Base-by-base conservation (phyloP, 805 yeast genomes). In the Ogataea wickerhamii region DNA sequence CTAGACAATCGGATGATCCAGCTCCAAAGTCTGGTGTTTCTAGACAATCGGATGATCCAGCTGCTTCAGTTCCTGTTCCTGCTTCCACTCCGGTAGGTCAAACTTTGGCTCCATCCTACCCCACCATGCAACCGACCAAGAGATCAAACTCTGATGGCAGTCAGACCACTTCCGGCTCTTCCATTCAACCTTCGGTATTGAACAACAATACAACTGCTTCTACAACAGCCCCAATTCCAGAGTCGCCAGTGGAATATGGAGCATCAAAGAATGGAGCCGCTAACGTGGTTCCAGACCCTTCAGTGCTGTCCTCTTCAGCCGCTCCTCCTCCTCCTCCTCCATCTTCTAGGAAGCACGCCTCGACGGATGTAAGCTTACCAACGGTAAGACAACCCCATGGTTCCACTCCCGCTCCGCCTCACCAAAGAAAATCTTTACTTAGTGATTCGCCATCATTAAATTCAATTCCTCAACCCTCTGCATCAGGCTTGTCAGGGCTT, bases 301-400 rank as follows among this genome's bases (percentile, higher is more conserved):
- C 28, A n/a, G 30, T 41, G 7, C 29, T 13, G 30, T 30, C 43
- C n/a, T 22, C 45, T 10, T 17, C 44, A 3, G 40, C 47, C 16
- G 57, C 60, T 26, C 66, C 65, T 18, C 67, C 64, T 26, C 67
- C 65, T 17, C 67, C 64, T 18, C 66, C 61, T 18, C 66, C 64
- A 38, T 41, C 52, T 6, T 50, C 64, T 1, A 60, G 66, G 49
- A 61, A 57, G 37, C 63, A 59, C 36, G 41, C 45, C 16, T 24
- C 49, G 5, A 30, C 53, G 11, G 53, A 53, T 27, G 22, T 45
- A 27, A 21, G 47, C 13, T 17, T 28, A n/a, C 5, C 43, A 2
- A 36, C 36, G 10, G 20, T 37, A 5, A 48, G 54, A 38, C 52
- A 37, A 18, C 55, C 57, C 2, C 61, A 52, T 47, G 60, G 58